A percentile compares a stretch with the other conserved stretches of the same genome.
Evolutionary conservation across 345 rosid genomes (phyloP).

Genomic region (Leavenworthia alabamica): DNA sequence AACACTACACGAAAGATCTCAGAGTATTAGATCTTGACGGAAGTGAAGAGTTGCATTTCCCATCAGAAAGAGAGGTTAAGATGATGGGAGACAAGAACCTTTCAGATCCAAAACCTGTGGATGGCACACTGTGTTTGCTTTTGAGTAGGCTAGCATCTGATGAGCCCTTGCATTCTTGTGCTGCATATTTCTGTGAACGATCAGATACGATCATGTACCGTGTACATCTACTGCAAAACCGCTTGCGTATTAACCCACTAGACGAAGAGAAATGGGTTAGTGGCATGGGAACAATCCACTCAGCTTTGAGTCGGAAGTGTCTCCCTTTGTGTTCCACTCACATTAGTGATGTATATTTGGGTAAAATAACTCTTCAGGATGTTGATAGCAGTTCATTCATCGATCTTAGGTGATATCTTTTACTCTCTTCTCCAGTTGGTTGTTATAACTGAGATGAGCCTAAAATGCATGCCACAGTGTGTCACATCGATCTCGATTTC

Average conservation of each 20-base stretch:
- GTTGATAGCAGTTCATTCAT: slow-evolving; percentile 54
- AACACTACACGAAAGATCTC: slow-evolving; percentile 75
- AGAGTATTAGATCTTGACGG: slow-evolving; percentile 46
- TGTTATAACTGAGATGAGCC: background rate
- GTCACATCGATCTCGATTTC: background rate
- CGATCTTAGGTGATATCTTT: slow-evolving; percentile 41
- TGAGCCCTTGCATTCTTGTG: slow-evolving; percentile 54
- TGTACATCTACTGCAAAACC: slow-evolving; percentile 57
- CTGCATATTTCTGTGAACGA: slow-evolving; percentile 66
- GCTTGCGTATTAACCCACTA: slow-evolving; percentile 37
- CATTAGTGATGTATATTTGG: slow-evolving; percentile 56
- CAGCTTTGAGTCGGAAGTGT: slow-evolving; percentile 51
- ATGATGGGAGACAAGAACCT: slow-evolving; percentile 93
- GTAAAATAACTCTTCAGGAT: slow-evolving; percentile 70
- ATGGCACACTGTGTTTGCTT: slow-evolving; percentile 62
- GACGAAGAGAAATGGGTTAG: slow-evolving; percentile 51
- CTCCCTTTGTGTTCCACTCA: slow-evolving; percentile 71
- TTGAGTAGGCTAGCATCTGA: slow-evolving; percentile 67
- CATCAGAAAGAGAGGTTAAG: slow-evolving; percentile 72
- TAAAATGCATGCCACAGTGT: background rate
- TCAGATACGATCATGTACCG: slow-evolving; percentile 49
- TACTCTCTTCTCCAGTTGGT: background rate
- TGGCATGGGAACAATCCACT: slow-evolving; percentile 60
- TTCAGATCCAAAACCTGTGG: slow-evolving; percentile 77
- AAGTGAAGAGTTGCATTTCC: slow-evolving; percentile 56